These are phyloP conservation scores for Chrysoporthe deuterocubensis DNA, from an alignment of 2,329 filamentous ascomycete species.

Conservation along the genomic window DNA sequence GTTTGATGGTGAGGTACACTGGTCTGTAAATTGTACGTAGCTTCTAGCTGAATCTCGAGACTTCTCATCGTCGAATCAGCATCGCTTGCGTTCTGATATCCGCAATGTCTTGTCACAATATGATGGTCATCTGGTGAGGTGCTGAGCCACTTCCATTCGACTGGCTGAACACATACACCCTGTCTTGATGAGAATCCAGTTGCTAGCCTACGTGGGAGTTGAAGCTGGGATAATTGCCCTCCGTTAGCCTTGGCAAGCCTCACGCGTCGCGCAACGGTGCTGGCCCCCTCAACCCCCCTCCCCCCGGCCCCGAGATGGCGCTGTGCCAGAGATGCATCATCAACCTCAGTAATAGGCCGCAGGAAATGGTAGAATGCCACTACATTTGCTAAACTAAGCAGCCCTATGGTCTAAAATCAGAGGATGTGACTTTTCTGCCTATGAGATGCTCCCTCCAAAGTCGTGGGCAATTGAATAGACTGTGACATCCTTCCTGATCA, in stretches of 20 bases:
- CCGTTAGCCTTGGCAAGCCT: too few relatives aligned
- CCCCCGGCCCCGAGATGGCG: too few relatives aligned
- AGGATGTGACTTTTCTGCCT: slow-evolving; percentile 30
- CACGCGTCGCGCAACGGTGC: neutral
- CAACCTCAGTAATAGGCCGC: neutral
- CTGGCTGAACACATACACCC: too few relatives aligned
- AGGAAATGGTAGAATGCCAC: slow-evolving; percentile 18
- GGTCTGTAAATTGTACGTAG: slow-evolving; percentile 1
- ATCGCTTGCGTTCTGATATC: neutral
- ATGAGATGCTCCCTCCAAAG: slow-evolving; percentile 29
- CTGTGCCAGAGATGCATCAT: neutral
- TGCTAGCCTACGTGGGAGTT: neutral
- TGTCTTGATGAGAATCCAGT: neutral
- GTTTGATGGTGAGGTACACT: slow-evolving; percentile 89
- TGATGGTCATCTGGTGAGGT: neutral
- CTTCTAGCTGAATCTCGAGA: neutral
- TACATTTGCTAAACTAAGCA: slow-evolving; percentile 28
- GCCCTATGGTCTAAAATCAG: slow-evolving; percentile 30
- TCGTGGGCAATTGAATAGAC: slow-evolving; percentile 29
- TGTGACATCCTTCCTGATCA: slow-evolving; percentile 28
- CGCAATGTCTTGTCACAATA: neutral
- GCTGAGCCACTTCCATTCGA: too few relatives aligned
- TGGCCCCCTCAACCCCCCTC: too few relatives aligned
- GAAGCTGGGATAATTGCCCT: neutral
- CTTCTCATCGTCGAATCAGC: neutral